A percentile compares a stretch with the other conserved stretches of the same genome.
Conservation (phyloP, 176 grass and related monocot species). For the Bromus sterilis region DNA sequence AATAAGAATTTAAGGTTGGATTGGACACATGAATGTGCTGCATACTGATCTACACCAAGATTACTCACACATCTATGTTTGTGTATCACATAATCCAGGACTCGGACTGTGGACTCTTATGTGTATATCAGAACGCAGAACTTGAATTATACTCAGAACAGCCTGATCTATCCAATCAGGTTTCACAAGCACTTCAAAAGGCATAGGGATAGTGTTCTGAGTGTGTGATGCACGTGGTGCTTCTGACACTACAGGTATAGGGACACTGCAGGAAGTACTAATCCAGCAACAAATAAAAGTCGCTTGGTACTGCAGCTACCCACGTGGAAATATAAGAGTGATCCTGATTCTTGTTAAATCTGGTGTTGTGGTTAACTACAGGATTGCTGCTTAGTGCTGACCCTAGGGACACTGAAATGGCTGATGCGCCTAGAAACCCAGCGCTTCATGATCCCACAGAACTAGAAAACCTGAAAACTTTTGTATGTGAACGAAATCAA, state of each 20-base stretch:
- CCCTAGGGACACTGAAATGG: not conserved
- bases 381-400: conserved; percentile 9
- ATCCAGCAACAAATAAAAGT: conserved; percentile 40
- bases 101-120: too few relatives aligned
- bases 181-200: conserved; percentile 41
- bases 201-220: conserved; percentile 40
- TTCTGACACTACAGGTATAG: too few relatives aligned
- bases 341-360: conserved; percentile 22
- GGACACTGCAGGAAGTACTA: conserved; percentile 32
- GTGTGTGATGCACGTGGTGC: conserved; percentile 53
- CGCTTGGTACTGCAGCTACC: conserved; percentile 21
- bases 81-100: not conserved
- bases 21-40: not conserved
- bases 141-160: too few relatives aligned
- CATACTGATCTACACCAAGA: not conserved
- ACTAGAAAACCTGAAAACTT: conserved; percentile 17
- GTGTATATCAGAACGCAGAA: too few relatives aligned
- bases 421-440: conserved; percentile 39
- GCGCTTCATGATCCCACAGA: conserved; percentile 19
- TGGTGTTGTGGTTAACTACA: conserved; percentile 17
- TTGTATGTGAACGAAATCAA: conserved; percentile 37
- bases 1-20: not conserved
- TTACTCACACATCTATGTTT: not conserved
- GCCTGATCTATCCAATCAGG: conserved; percentile 12
- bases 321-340: conserved; percentile 36